Conservation (phyloP, 371 early-diverging fungal genomes). For the Rhizopus sp. region DNA sequence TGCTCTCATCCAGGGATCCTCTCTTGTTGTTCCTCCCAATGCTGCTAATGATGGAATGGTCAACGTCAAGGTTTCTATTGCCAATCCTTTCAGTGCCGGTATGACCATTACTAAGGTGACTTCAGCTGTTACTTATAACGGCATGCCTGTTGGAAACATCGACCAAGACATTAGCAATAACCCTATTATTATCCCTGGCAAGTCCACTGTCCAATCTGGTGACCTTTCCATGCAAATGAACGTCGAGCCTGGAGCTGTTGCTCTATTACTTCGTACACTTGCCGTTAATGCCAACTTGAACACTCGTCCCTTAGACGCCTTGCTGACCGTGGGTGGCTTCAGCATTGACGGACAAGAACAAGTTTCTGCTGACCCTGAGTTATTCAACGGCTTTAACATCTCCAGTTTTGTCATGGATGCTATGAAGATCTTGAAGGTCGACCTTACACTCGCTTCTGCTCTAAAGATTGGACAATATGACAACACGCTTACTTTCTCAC, state of each 20-base stretch:
- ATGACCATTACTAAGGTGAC: slow-evolving; percentile 52
- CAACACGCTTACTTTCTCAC: slow-evolving; percentile 47
- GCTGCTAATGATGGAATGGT: slow-evolving; percentile 48
- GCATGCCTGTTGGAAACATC: slow-evolving; percentile 58
- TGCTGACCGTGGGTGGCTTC: slow-evolving; percentile 54
- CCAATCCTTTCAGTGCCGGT: slow-evolving; percentile 59
- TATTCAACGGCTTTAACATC: slow-evolving; percentile 53
- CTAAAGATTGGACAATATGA: slow-evolving; percentile 56
- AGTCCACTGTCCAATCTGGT: slow-evolving; percentile 32
- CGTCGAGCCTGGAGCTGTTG: slow-evolving; percentile 46
- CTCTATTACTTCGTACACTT: slow-evolving; percentile 51
- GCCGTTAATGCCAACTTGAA: slow-evolving; percentile 51
- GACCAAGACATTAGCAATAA: slow-evolving; percentile 47
- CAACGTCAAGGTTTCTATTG: slow-evolving; percentile 52
- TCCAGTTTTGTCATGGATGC: slow-evolving; percentile 52
- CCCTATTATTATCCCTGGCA: slow-evolving; percentile 43
- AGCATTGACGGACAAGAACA: slow-evolving; percentile 37
- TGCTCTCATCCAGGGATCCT: slow-evolving; percentile 49
- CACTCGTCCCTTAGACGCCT: slow-evolving; percentile 48
- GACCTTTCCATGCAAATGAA: slow-evolving; percentile 44
- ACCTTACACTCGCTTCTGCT: slow-evolving; percentile 52
- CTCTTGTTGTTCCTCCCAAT: slow-evolving; percentile 44
- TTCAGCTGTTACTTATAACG: slow-evolving; percentile 49
- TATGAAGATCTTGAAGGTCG: slow-evolving; percentile 54
- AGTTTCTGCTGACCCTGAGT: slow-evolving; percentile 35